Percentiles rank a stretch among this genome's conserved stretches.
Evolutionary conservation across 495 filamentous ascomycete genomes (phyloP).

Genomic region (Cercophora newfieldiana): DNA sequence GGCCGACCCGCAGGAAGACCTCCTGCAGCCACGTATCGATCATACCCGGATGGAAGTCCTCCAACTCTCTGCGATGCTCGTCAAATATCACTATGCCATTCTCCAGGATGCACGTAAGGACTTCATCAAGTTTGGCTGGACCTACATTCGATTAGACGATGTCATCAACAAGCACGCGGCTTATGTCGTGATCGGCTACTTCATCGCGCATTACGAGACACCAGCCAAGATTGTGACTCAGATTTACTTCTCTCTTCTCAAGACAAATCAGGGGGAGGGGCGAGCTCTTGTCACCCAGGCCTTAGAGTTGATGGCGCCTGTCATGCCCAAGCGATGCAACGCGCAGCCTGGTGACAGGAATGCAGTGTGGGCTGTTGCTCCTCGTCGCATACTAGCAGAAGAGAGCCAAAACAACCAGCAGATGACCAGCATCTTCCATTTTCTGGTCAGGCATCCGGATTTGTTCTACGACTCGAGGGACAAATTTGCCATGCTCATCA

Average conservation of each 20-base stretch:
- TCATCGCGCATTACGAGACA: slow-evolving; percentile 95
- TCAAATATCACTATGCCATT: slow-evolving; percentile 86
- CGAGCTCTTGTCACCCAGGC: slow-evolving; percentile 89
- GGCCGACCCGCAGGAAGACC: slow-evolving; percentile 80
- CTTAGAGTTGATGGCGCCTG: slow-evolving; percentile 89
- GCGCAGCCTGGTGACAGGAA: slow-evolving; percentile 48
- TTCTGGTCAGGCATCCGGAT: slow-evolving; percentile 87
- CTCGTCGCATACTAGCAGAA: slow-evolving; percentile 86
- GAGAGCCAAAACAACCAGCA: slow-evolving; percentile 97
- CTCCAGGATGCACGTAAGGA: slow-evolving; percentile 92
- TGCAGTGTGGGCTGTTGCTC: slow-evolving; percentile 82
- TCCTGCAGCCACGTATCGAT: slow-evolving; percentile 82
- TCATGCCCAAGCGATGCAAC: slow-evolving; percentile 74
- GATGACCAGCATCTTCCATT: slow-evolving; percentile 95
- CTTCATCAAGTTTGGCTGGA: slow-evolving; percentile 99
- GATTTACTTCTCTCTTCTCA: slow-evolving; percentile 85
- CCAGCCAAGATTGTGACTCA: slow-evolving; percentile 93
- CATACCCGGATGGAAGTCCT: slow-evolving; percentile 95
- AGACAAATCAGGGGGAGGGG: slow-evolving; percentile 94
- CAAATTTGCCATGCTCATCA: slow-evolving; percentile 83
- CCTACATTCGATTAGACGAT: slow-evolving; percentile 94
- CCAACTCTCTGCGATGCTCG: slow-evolving; percentile 87
- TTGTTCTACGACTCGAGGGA: slow-evolving; percentile 95
- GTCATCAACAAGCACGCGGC: slow-evolving; percentile 99
- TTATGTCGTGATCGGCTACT: slow-evolving; percentile 95